Evolutionary conservation across 306 rosid genomes (phyloP).

Genomic region (Casuarina cunninghamiana): DNA sequence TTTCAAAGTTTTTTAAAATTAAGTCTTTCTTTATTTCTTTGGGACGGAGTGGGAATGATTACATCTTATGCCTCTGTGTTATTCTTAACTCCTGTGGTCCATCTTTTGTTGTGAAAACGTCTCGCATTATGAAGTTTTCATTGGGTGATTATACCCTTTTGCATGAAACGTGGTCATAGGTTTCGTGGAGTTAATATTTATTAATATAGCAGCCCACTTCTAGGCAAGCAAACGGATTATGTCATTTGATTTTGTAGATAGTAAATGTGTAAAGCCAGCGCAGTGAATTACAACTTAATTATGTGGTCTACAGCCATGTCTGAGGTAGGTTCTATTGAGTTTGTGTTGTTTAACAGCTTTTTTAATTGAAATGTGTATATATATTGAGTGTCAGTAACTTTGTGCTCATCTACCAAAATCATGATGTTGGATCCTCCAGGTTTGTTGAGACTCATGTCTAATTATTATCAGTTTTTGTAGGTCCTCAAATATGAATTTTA

Average conservation of each 20-base stretch:
- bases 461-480: background rate
- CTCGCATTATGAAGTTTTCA: background rate
- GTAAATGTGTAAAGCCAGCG: no score
- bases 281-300: background rate
- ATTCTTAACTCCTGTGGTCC: background rate
- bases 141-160: no score
- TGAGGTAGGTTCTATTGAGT: background rate
- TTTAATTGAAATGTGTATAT: background rate
- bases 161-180: no score
- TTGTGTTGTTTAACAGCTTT: background rate
- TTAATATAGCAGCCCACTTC: no score
- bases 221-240: no score
- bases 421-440: background rate
- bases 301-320: background rate
- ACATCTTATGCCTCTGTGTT: background rate
- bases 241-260: no score
- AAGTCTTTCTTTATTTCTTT: background rate
- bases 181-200: no score
- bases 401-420: background rate
- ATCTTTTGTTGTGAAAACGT: background rate
- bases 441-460: background rate
- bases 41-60: background rate
- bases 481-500: background rate
- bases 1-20: background rate
- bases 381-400: background rate